Evolutionary conservation across 2,329 filamentous ascomycete species (phyloP).

Genomic region (Botrytis paeoniae): DNA sequence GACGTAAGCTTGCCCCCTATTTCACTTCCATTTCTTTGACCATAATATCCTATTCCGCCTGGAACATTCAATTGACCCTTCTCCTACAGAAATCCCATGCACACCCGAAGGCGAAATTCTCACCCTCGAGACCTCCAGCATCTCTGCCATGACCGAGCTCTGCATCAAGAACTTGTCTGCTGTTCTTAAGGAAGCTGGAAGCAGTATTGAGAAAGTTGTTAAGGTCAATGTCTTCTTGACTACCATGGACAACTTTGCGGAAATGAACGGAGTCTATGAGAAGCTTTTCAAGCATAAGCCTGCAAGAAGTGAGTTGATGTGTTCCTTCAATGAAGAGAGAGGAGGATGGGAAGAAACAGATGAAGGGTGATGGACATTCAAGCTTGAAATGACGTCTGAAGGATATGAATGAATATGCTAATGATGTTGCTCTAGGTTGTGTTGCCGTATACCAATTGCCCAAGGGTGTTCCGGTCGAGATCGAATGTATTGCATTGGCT

Average conservation of each 20-base stretch:
- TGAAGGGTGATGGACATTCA: background rate
- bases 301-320: slow-evolving; percentile 57
- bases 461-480: slow-evolving; percentile 85
- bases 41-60: slow-evolving; percentile 55
- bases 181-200: slow-evolving; percentile 81
- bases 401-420: background rate
- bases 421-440: slow-evolving; percentile 46
- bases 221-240: slow-evolving; percentile 86
- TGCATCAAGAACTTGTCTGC: slow-evolving; percentile 79
- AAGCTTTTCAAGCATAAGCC: slow-evolving; percentile 85
- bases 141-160: slow-evolving; percentile 62
- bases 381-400: background rate
- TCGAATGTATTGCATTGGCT: slow-evolving; percentile 80
- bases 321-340: background rate
- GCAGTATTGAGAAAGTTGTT: slow-evolving; percentile 74
- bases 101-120: slow-evolving; percentile 35
- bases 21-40: background rate
- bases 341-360: background rate
- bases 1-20: slow-evolving; percentile 32
- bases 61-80: slow-evolving; percentile 43
- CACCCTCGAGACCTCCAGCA: slow-evolving; percentile 52
- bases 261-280: slow-evolving; percentile 67
- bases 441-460: slow-evolving; percentile 89
- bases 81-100: slow-evolving; percentile 46
- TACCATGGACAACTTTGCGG: slow-evolving; percentile 61